phyloP scores from a whole-genome alignment of 495 filamentous ascomycete genomes.

The Penicillium alfredii region DNA sequence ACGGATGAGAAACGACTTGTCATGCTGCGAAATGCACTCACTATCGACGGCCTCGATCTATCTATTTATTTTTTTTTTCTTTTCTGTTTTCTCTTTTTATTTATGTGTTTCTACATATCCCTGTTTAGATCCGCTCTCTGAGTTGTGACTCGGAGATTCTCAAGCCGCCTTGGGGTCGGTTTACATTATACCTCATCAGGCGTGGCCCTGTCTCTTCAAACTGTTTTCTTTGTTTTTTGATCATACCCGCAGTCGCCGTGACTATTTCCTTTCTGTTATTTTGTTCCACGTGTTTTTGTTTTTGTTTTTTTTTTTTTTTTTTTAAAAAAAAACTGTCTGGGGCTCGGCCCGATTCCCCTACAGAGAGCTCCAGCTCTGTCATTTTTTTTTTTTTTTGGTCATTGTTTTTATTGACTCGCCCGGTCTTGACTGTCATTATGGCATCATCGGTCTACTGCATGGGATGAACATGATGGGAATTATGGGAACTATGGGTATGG shows the following conservation, averaged over 20 bases:
- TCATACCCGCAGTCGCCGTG: slow-evolving; percentile 24
- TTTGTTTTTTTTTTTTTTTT: slow-evolving; percentile 10
- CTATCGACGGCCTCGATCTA: slow-evolving; percentile 9
- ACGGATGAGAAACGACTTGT: slow-evolving; percentile 26
- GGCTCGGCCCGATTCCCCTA: too few species aligned
- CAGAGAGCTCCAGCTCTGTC: too few species aligned
- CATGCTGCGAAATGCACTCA: slow-evolving; percentile 18
- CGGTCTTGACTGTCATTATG: background rate
- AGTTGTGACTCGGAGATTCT: too few species aligned
- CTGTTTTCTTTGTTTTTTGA: slow-evolving; percentile 6
- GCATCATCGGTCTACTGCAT: slow-evolving; percentile 8
- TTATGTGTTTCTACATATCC: slow-evolving; percentile 21
- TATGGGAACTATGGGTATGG: slow-evolving; percentile 10
- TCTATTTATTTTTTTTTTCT: slow-evolving; percentile 13
- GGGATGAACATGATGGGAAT: slow-evolving; percentile 6
- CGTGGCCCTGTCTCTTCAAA: slow-evolving; percentile 2
- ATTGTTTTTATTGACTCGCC: background rate
- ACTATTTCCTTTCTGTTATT: slow-evolving; percentile 3
- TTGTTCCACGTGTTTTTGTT: slow-evolving; percentile 10
- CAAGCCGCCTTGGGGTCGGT: too few species aligned
- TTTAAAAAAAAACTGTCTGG: too few species aligned
- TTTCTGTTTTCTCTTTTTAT: slow-evolving; percentile 14
- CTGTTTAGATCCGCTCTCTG: slow-evolving; percentile 15
- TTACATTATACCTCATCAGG: slow-evolving; percentile 2
- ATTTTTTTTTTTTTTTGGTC: slow-evolving; percentile 8